phyloP scores from a whole-genome alignment of 2,329 filamentous ascomycete species.

The Botrytis porri region DNA sequence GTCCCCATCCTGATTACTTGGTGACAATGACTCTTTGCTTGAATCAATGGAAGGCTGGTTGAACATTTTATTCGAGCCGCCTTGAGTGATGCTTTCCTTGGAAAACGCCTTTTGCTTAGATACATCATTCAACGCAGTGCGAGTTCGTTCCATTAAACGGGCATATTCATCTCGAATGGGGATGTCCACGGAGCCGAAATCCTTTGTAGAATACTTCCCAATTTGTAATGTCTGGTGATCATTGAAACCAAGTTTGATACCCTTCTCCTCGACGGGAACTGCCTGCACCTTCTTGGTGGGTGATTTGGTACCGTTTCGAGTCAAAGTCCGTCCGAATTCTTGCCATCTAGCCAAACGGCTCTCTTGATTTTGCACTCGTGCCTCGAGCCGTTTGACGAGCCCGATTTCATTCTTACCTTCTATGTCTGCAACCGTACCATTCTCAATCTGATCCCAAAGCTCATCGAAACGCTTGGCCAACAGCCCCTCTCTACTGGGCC shows the following conservation, averaged over 20 bases:
- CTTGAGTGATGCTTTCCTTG: background rate
- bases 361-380: slow-evolving; percentile 63
- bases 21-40: background rate
- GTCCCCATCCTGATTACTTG: slow-evolving; percentile 30
- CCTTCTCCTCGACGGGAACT: slow-evolving; percentile 10
- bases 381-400: slow-evolving; percentile 68
- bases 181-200: slow-evolving; percentile 12
- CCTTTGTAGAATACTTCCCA: slow-evolving; percentile 39
- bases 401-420: slow-evolving; percentile 48
- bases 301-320: slow-evolving; percentile 24
- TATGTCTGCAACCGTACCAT: slow-evolving; percentile 55
- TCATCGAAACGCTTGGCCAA: slow-evolving; percentile 64
- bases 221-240: slow-evolving; percentile 50
- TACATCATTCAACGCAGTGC: slow-evolving; percentile 33
- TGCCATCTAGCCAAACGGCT: slow-evolving; percentile 71
- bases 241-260: slow-evolving; percentile 53
- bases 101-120: slow-evolving; percentile 27
- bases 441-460: slow-evolving; percentile 67
- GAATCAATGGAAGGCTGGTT: background rate
- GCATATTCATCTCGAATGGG: slow-evolving; percentile 34
- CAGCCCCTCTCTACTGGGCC: slow-evolving; percentile 57
- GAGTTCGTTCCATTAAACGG: slow-evolving; percentile 35
- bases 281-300: slow-evolving; percentile 30
- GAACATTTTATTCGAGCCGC: background rate
- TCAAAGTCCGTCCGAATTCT: slow-evolving; percentile 51